These are phyloP conservation scores for Exophiala xenobiotica DNA, from an alignment of 2,329 filamentous ascomycete species.

Conservation along the genomic window DNA sequence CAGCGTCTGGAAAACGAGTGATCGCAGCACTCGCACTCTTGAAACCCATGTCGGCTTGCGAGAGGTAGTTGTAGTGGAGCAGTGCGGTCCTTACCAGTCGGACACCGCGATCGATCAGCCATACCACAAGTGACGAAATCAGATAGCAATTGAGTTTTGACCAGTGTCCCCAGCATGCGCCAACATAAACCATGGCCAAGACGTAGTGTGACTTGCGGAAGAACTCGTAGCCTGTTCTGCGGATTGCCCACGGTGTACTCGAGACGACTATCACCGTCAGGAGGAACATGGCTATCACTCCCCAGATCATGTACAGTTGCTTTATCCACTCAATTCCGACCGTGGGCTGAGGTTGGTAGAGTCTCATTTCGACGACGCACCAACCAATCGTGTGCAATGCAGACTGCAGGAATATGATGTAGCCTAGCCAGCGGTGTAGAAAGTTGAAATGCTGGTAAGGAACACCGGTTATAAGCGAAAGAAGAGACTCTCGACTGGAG, in stretches of 20 bases:
- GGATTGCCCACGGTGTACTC: slow-evolving; percentile 60
- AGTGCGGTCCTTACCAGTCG: slow-evolving; percentile 59
- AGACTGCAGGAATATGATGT: slow-evolving; percentile 68
- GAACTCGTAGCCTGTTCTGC: slow-evolving; percentile 70
- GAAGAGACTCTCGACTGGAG: slow-evolving; percentile 66
- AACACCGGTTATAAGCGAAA: slow-evolving; percentile 68
- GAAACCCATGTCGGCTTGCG: slow-evolving; percentile 53
- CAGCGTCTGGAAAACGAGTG: slow-evolving; percentile 54
- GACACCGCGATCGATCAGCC: slow-evolving; percentile 62
- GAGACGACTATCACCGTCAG: slow-evolving; percentile 62
- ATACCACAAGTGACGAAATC: slow-evolving; percentile 63
- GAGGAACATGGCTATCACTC: slow-evolving; percentile 66
- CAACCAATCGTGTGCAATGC: slow-evolving; percentile 69
- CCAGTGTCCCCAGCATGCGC: slow-evolving; percentile 76
- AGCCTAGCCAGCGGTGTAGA: slow-evolving; percentile 72
- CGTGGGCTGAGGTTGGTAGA: slow-evolving; percentile 71
- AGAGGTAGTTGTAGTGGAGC: slow-evolving; percentile 59
- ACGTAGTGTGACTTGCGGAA: slow-evolving; percentile 74
- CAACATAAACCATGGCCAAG: slow-evolving; percentile 71
- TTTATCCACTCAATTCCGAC: slow-evolving; percentile 58
- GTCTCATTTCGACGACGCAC: slow-evolving; percentile 62
- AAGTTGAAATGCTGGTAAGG: slow-evolving; percentile 78
- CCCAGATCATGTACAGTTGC: slow-evolving; percentile 71
- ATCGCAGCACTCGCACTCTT: slow-evolving; percentile 53
- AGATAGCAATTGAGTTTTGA: slow-evolving; percentile 65